Percentiles rank a stretch among this genome's conserved stretches.
Conservation (phyloP, 306 rosid genomes). For the Cucumis sativus region DNA sequence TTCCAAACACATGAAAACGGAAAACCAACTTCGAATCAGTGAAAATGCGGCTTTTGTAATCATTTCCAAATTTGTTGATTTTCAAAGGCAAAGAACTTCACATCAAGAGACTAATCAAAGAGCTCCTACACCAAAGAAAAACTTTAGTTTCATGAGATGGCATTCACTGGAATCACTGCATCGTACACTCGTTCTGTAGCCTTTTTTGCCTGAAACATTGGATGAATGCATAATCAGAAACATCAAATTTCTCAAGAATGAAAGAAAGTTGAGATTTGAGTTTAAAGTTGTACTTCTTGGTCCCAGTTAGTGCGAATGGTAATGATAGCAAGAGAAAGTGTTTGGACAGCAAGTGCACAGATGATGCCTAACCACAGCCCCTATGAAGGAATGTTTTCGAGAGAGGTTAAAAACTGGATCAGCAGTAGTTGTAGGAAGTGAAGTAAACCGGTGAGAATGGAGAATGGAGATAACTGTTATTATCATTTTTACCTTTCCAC, state of each 20-base stretch:
- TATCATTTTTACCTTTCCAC: constrained; percentile 41
- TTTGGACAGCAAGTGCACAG: constrained; percentile 58
- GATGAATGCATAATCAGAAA: neutral
- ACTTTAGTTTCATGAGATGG: constrained; percentile 9
- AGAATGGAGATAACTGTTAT: neutral
- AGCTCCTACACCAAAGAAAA: neutral
- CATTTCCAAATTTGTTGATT: neutral
- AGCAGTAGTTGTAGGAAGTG: neutral
- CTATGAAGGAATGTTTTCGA: constrained; percentile 6
- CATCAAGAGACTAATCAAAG: neutral
- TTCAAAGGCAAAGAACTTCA: neutral
- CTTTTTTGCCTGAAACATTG: constrained; percentile 22
- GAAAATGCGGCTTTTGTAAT: neutral
- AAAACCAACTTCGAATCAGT: neutral
- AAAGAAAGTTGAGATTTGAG: neutral
- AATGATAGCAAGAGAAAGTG: constrained; percentile 22
- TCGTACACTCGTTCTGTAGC: constrained; percentile 45
- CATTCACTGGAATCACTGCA: constrained; percentile 17
- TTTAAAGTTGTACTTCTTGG: constrained; percentile 26
- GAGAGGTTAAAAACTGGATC: no score
- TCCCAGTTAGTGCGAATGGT: constrained; percentile 57
- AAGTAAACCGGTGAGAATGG: neutral
- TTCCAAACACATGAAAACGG: no score
- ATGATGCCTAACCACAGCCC: constrained; percentile 72
- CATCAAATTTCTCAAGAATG: neutral